Base-by-base conservation (phyloP, 805 yeast genomes). In the Lachancea cidri region DNA sequence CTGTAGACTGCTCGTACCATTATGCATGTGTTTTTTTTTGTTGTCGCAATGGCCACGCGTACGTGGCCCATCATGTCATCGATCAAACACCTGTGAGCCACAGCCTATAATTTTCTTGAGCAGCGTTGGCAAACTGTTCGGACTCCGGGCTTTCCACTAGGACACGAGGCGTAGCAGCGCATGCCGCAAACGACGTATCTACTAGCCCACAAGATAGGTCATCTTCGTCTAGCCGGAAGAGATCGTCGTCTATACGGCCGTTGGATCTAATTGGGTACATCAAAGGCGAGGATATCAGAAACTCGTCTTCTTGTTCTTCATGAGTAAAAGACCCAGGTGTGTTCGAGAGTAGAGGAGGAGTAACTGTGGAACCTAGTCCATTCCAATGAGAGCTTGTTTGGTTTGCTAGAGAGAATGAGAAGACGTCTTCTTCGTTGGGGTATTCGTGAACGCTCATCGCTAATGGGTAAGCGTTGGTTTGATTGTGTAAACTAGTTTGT, bases 71-170 rank as follows among this genome's bases (percentile, higher is more conserved):
- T 9, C 29, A 6, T 31, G 32, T 7, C 35, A 11, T 4, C 29
- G 9, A 32, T 38, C 33, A 44, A 19, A 44, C 43, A 36, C 43
- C 38, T n/a, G 41, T 37, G 9, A 58, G 45, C 61, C 61, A 57
- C 33, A 58, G 42, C 37, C 57, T 50, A 50, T 58, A 58, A 45
- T 58, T 58, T 39, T 50, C 57, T 43, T 57, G 61, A 15, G 63
- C 60, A 5, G 56, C 58, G 35, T 57, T 46, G 17, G 56, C 55
- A 27, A 52, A 50, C 29, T 40, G 47, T 32, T 47, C 50, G 24
- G 36, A 14, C 8, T 36, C 24, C 20, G 39, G 29, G 17, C 35
- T 17, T 17, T 29, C 24, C 18, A 33, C 43, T 11, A 11, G 30
- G 8, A 35, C 17, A 17, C 30, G 29, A 22, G 20, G 19, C 38